Evolutionary conservation across 1,284 basidiomycete genomes (phyloP).

Genomic region (Ceratobasidium sp.): DNA sequence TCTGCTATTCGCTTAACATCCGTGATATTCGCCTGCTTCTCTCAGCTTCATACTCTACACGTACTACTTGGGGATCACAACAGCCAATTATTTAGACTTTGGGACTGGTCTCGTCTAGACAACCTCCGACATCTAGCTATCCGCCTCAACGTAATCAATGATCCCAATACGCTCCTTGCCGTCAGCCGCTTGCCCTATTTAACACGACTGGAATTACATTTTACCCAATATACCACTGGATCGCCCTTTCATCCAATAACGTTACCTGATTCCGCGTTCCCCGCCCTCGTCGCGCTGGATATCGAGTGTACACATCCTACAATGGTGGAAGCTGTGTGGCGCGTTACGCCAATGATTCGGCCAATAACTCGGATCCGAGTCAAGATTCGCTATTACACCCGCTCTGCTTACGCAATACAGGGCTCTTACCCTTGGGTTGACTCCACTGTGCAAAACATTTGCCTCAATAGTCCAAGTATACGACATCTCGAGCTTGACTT

Average conservation of each 20-base stretch:
- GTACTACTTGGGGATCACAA: not conserved
- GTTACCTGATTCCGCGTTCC: not conserved
- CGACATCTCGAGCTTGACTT: not conserved
- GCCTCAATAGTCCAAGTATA: not conserved
- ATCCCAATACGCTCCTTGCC: not conserved
- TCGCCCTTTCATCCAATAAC: not conserved
- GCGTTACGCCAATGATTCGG: not conserved
- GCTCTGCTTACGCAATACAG: not conserved
- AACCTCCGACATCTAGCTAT: not conserved
- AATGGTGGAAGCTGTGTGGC: not conserved
- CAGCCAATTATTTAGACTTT: not conserved
- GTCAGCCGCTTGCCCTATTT: not conserved
- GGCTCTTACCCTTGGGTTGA: not conserved
- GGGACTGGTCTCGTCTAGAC: not conserved
- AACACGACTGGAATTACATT: not conserved
- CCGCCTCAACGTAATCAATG: not conserved
- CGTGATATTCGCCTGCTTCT: not conserved
- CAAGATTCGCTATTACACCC: not conserved
- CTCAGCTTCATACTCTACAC: not conserved
- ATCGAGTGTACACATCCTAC: not conserved
- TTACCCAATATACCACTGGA: too few species aligned
- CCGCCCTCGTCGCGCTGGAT: not conserved
- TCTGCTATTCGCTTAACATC: not conserved
- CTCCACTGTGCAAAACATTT: not conserved
- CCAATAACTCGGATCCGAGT: not conserved